Evolutionary conservation across 208 protist genomes (phyloP).

Genomic region (Trypanosoma melophagium): DNA sequence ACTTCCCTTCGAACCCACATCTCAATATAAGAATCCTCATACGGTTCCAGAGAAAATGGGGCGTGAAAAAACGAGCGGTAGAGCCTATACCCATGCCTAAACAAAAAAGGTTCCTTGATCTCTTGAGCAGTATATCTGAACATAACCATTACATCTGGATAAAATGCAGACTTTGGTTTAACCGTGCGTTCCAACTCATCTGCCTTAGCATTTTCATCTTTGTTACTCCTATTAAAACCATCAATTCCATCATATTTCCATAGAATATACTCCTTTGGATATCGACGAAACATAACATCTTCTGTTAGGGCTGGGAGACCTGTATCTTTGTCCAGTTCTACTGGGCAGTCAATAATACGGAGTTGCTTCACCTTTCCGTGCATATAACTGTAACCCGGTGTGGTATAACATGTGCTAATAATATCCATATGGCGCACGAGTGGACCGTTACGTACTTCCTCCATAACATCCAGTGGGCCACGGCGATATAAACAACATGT

Average conservation of each 20-base stretch:
- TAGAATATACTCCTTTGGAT: conserved; percentile 45
- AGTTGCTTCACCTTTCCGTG: conserved; percentile 68
- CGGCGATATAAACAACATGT: conserved; percentile 50
- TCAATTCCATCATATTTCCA: conserved; percentile 55
- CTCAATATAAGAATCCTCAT: conserved; percentile 59
- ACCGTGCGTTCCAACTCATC: conserved; percentile 19
- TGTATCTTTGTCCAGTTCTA: conserved; percentile 37
- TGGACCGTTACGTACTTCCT: conserved; percentile 38
- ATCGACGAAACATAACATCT: conserved; percentile 52
- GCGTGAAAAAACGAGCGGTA: conserved; percentile 45
- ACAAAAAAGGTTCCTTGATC: conserved; percentile 42
- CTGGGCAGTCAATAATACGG: conserved; percentile 50
- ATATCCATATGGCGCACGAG: conserved; percentile 43
- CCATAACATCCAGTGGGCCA: conserved; percentile 46
- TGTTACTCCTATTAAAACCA: conserved; percentile 25
- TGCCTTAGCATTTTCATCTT: conserved; percentile 6
- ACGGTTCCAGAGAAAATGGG: conserved; percentile 33
- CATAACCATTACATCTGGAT: conserved; percentile 65
- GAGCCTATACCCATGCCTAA: conserved; percentile 38
- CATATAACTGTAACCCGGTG: conserved; percentile 68
- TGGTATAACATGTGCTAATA: conserved; percentile 67
- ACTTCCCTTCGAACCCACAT: conserved; percentile 40
- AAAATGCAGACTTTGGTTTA: conserved; percentile 9
- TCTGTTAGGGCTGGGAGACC: conserved; percentile 41
- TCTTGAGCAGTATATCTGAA: conserved; percentile 36